Conservation (phyloP, 73 alveolate genomes). For the Breviolum minutum region DNA sequence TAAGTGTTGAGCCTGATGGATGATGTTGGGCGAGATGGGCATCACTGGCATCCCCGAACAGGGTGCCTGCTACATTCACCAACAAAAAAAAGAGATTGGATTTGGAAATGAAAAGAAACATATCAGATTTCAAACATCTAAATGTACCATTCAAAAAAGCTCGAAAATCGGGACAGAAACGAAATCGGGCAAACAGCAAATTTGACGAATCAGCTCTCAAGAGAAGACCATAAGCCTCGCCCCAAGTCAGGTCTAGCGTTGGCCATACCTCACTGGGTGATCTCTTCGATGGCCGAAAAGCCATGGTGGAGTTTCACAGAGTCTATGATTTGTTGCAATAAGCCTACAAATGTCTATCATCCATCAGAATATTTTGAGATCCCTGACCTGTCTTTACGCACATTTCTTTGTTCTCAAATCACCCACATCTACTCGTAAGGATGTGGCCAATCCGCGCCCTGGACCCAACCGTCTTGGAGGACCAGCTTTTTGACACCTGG, state of each 20-base stretch:
- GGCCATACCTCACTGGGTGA: slow-evolving; percentile 26
- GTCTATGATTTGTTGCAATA: too few species aligned
- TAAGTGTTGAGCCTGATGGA: neutral
- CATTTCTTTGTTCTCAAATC: neutral
- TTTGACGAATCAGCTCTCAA: too few species aligned
- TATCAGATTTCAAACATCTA: too few species aligned
- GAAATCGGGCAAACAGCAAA: too few species aligned
- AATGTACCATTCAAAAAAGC: too few species aligned
- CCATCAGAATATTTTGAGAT: neutral
- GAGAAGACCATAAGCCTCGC: neutral
- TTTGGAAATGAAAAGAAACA: too few species aligned
- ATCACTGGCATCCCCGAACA: neutral
- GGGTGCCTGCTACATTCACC: too few species aligned
- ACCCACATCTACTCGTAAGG: neutral
- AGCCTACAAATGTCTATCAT: neutral
- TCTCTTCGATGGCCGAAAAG: neutral
- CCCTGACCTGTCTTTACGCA: too few species aligned
- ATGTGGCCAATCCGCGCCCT: slow-evolving; percentile 19
- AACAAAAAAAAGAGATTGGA: too few species aligned
- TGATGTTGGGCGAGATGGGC: slow-evolving; percentile 17
- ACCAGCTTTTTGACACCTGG: slow-evolving; percentile 45
- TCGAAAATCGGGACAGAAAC: too few species aligned
- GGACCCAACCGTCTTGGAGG: slow-evolving; percentile 67
- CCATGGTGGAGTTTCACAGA: too few species aligned
- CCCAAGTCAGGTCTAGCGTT: slow-evolving; percentile 33